Conservation (phyloP, 257 asterid species). For the Nyctanthes arbortristis region DNA sequence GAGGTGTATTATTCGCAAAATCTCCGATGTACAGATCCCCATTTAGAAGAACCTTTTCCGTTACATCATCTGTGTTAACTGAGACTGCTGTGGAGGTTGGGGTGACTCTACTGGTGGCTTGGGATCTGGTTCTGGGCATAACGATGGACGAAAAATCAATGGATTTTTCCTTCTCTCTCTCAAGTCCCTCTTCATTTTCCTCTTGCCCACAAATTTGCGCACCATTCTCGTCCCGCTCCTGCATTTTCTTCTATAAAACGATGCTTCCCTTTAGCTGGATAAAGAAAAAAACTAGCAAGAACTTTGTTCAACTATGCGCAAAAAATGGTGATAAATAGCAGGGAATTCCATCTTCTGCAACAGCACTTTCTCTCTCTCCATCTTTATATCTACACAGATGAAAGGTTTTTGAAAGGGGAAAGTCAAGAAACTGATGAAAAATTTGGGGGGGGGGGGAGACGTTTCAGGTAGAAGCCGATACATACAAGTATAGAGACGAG, state of each 20-base stretch:
- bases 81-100: constrained; percentile 47
- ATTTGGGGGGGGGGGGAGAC: too few relatives aligned
- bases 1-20: constrained; percentile 73
- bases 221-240: constrained; percentile 35
- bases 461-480: constrained; percentile 21
- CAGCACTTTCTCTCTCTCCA: constrained; percentile 15
- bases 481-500: background rate
- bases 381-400: background rate
- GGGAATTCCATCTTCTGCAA: constrained; percentile 25
- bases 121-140: constrained; percentile 76
- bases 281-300: background rate
- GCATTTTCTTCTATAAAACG: constrained; percentile 36
- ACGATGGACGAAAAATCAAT: constrained; percentile 39
- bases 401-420: constrained; percentile 27
- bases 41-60: constrained; percentile 75
- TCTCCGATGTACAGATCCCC: constrained; percentile 97
- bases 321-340: constrained; percentile 6
- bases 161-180: constrained; percentile 24
- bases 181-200: constrained; percentile 28
- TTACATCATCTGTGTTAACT: constrained; percentile 17
- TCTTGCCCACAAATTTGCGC: background rate
- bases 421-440: constrained; percentile 12
- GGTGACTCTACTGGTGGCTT: constrained; percentile 59
- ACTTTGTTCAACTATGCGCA: constrained; percentile 14
- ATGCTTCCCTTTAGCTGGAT: background rate